phyloP scores from a whole-genome alignment of 768 basidiomycete species.

The Boletus bicolor region DNA sequence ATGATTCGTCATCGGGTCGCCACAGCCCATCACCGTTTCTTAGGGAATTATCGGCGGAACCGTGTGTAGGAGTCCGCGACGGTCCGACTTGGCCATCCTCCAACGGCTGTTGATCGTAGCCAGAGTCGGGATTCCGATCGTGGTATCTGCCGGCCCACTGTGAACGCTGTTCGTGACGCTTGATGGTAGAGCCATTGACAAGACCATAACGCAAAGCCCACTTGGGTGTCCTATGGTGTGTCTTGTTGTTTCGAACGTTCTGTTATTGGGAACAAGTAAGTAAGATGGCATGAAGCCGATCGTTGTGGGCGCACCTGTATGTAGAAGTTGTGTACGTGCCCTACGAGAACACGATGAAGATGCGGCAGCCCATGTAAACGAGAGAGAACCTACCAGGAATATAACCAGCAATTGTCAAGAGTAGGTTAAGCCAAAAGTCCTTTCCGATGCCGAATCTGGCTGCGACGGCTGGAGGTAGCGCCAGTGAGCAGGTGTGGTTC shows the following conservation, averaged over 20 bases:
- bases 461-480: slow-evolving; percentile 69
- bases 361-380: neutral
- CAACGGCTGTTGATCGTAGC: slow-evolving; percentile 64
- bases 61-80: slow-evolving; percentile 8
- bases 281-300: neutral
- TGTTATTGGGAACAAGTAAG: slow-evolving; percentile 32
- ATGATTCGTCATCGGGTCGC: slow-evolving; percentile 73
- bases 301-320: slow-evolving; percentile 56
- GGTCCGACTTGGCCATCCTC: slow-evolving; percentile 75
- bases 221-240: slow-evolving; percentile 87
- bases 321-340: slow-evolving; percentile 92
- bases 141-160: slow-evolving; percentile 88
- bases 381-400: slow-evolving; percentile 60
- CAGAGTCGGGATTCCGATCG: slow-evolving; percentile 69
- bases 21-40: slow-evolving; percentile 55
- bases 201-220: slow-evolving; percentile 92
- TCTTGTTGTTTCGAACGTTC: slow-evolving; percentile 97
- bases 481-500: neutral
- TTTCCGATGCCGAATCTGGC: slow-evolving; percentile 87
- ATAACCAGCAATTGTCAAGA: slow-evolving; percentile 89
- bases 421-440: slow-evolving; percentile 88
- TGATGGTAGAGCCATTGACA: slow-evolving; percentile 73
- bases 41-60: slow-evolving; percentile 5
- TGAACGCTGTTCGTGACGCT: slow-evolving; percentile 74
- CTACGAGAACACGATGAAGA: slow-evolving; percentile 35